phyloP scores from a whole-genome alignment of 2,329 filamentous ascomycete species.

The Aureobasidium lini region DNA sequence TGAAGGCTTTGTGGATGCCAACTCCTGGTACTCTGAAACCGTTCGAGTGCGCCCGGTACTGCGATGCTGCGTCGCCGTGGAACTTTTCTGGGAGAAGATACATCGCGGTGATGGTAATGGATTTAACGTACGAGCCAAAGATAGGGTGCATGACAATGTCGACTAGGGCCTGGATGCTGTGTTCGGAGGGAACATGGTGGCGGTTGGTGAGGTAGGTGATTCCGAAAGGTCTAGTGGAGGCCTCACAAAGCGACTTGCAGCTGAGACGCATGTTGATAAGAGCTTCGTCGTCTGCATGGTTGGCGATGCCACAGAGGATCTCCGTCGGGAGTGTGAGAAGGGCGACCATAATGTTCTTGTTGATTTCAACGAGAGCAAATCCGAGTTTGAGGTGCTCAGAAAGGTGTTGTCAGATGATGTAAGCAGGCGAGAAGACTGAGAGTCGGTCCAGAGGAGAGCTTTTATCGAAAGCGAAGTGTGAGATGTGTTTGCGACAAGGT shows the following conservation, averaged over 20 bases:
- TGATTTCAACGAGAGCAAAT: neutral
- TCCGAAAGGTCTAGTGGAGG: neutral
- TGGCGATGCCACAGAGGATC: neutral
- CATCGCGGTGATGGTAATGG: neutral
- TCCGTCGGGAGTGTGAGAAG: neutral
- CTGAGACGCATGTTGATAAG: neutral
- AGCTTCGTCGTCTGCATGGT: neutral
- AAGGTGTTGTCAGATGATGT: neutral
- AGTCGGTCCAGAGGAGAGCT: neutral
- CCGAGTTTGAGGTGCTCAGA: neutral
- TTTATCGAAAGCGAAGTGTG: neutral
- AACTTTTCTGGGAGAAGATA: neutral
- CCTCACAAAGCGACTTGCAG: neutral
- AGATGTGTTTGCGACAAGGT: neutral
- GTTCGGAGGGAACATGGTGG: neutral
- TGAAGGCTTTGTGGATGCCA: neutral
- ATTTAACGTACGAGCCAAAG: neutral
- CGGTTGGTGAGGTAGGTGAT: neutral
- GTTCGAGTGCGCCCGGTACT: neutral
- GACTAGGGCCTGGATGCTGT: neutral
- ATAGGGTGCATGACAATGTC: neutral
- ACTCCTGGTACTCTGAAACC: neutral
- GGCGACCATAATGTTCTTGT: neutral
- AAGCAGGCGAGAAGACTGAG: neutral
- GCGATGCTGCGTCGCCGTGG: neutral